These are phyloP conservation scores for Pulveroboletus ravenelii DNA, from an alignment of 768 basidiomycete species.

Conservation along the genomic window DNA sequence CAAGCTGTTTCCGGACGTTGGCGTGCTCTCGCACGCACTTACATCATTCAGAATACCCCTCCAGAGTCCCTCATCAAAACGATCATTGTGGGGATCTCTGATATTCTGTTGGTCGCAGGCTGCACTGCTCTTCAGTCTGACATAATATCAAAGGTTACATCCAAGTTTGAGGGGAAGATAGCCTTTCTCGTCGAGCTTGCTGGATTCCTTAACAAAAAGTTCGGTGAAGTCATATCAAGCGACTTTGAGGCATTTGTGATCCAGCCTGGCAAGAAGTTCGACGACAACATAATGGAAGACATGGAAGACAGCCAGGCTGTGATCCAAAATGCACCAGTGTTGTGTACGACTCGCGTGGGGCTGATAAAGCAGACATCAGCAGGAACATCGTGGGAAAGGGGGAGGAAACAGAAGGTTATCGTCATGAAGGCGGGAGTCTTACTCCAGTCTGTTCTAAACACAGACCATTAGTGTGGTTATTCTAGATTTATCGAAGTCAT, in stretches of 20 bases:
- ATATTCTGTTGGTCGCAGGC: background rate
- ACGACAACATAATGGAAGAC: background rate
- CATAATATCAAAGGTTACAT: background rate
- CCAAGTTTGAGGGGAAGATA: background rate
- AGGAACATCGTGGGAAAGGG: background rate
- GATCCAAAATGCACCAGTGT: background rate
- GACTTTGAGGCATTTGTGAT: background rate
- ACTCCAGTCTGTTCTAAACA: background rate
- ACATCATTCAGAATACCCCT: background rate
- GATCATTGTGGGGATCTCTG: background rate
- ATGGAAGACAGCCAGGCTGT: background rate
- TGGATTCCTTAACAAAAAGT: background rate
- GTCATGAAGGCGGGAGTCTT: background rate
- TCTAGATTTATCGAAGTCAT: too few relatives aligned
- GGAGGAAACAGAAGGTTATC: background rate
- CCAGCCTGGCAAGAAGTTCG: background rate
- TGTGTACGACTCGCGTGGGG: background rate
- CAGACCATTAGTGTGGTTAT: background rate
- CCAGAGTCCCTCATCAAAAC: background rate
- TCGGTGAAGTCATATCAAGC: background rate
- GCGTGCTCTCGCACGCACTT: background rate
- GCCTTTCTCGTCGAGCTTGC: background rate
- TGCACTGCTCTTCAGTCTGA: background rate
- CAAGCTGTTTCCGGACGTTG: constrained; percentile 12
- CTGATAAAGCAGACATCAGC: background rate